Evolutionary conservation across 768 basidiomycete species (phyloP), one percentile per base, ranked within the genome.

Genomic region (Trametes maxima): DNA sequence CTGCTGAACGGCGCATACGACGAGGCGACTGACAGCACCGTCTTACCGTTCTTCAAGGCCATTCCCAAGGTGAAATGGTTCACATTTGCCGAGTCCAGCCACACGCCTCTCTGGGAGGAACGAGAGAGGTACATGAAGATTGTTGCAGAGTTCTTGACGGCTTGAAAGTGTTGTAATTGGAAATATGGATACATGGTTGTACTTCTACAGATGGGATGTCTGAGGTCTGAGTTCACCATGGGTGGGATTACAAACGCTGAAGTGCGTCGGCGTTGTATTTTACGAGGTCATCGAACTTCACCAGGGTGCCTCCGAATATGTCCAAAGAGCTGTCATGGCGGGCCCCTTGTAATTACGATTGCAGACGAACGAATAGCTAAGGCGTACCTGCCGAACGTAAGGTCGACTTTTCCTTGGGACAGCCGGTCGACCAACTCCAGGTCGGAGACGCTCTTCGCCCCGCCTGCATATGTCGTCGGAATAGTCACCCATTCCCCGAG

Each of bases 401-500:
- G 74, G 71, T 94, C 92, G 16, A 98, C 93, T 50, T 82, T 87
- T 17, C 97, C 97, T 17, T 73, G 73, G 4, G 94, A 96, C 4
- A 98, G 80, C 5, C 74, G 73, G 67, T 96, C 80, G 5, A 99
- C 95, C 3, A 19, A 5, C 17, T n/a, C 37, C 3, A 35, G 44
- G 13, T 63, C 46, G 21, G 46, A 46, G 39, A 54, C 8, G n/a
- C 95, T 86, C 79, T 87, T 92, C 2, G 97, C 97, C 12, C 97
- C 97, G 2, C 97, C 97, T 0, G 97, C 97, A 72, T 99, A 99
- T 11, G 97, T 98, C 0, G 93, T 92, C 1, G 95, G 94, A 64
- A 98, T 90, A 1, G 75, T 81, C 14, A 88, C 89, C 96, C 95
- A 98, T 77, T 95, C 82, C 0, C 95, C 95, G 0, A 98, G 84